Percentiles rank a stretch among this genome's conserved stretches.
phyloP scores from a whole-genome alignment of 257 asterid species.

The Salvia miltiorrhiza region DNA sequence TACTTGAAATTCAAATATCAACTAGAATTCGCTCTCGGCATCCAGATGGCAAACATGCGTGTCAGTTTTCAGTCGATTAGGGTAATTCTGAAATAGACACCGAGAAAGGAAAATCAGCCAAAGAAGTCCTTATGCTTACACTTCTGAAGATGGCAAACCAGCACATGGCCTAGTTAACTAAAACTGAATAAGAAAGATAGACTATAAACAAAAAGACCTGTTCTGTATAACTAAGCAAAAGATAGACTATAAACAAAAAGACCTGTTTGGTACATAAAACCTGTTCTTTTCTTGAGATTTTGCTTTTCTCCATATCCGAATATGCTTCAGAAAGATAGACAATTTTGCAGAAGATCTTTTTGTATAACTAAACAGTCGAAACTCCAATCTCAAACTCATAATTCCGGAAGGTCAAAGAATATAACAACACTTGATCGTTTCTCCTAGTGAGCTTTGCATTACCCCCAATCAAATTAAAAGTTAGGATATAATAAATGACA shows the following conservation, averaged over 20 bases:
- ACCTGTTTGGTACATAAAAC: background rate
- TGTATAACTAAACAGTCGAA: background rate
- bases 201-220: no score
- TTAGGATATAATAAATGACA: background rate
- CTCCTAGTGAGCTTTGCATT: background rate
- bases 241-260: no score
- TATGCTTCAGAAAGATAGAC: background rate
- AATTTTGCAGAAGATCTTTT: background rate
- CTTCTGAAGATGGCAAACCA: background rate
- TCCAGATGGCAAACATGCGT: background rate
- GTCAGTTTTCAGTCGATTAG: background rate
- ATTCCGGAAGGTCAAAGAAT: no score
- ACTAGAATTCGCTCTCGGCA: background rate
- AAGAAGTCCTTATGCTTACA: background rate
- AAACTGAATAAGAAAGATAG: background rate
- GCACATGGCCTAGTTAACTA: slow-evolving; percentile 11
- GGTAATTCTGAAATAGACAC: background rate
- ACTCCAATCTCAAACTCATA: background rate
- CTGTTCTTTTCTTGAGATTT: background rate
- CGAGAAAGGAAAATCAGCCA: background rate
- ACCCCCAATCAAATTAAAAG: background rate
- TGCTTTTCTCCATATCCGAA: background rate
- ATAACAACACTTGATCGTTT: background rate
- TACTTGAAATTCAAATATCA: background rate
- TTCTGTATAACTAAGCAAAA: no score